phyloP scores from a whole-genome alignment of 805 yeast species.

The Zygoascus bituminiphila region DNA sequence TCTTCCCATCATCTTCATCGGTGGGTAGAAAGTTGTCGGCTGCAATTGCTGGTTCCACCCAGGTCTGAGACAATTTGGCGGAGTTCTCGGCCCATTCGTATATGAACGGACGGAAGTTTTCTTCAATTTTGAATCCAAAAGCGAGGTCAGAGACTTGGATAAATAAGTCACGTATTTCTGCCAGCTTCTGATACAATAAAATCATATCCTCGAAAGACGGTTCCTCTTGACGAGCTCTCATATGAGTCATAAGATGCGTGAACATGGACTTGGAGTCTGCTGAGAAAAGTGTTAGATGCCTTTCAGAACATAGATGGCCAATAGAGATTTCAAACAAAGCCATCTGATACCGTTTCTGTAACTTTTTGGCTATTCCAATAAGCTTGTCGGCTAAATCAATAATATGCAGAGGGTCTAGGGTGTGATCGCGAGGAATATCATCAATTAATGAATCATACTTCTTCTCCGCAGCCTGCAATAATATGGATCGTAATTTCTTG shows the following conservation, averaged over 20 bases:
- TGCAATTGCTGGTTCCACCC: conserved; percentile 47
- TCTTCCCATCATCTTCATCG: conserved; percentile 31
- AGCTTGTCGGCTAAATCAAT: conserved; percentile 49
- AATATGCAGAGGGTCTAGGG: conserved; percentile 47
- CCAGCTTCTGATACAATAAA: conserved; percentile 45
- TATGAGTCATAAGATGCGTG: conserved; percentile 21
- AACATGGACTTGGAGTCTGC: conserved; percentile 30
- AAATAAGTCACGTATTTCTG: conserved; percentile 45
- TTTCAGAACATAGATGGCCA: conserved; percentile 29
- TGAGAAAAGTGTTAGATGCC: conserved; percentile 26
- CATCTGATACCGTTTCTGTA: conserved; percentile 52
- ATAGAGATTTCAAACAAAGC: conserved; percentile 57
- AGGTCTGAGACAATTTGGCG: conserved; percentile 36
- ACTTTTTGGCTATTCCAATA: conserved; percentile 38
- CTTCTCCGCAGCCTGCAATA: conserved; percentile 33
- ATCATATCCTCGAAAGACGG: conserved; percentile 47
- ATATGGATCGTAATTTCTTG: conserved; percentile 26
- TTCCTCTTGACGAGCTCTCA: conserved; percentile 17
- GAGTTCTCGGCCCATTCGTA: conserved; percentile 37
- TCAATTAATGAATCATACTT: conserved; percentile 38
- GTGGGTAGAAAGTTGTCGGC: conserved; percentile 52
- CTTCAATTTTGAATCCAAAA: conserved; percentile 51
- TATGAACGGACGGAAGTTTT: conserved; percentile 42
- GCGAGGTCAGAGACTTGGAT: conserved; percentile 33
- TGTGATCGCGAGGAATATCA: conserved; percentile 50